Conservation (phyloP, 176 grass and related monocot species). For the Bromus sterilis region DNA sequence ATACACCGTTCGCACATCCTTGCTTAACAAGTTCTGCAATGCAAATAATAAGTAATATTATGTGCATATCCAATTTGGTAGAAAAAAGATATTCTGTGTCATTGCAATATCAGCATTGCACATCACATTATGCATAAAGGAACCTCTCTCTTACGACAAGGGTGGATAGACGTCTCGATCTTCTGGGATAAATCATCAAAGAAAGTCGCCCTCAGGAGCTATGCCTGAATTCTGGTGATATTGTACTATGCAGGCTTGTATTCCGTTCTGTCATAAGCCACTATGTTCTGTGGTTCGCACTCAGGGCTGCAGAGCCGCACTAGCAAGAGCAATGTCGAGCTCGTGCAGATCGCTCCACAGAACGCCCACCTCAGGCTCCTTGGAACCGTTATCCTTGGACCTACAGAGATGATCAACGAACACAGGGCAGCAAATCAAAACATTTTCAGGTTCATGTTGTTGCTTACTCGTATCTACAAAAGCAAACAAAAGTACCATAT, state of each 20-base stretch:
- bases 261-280: constrained; percentile 50
- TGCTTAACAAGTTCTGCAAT: no score
- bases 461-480: not conserved
- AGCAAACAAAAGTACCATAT: no score
- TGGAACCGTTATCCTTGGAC: constrained; percentile 59
- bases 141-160: no score
- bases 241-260: not conserved
- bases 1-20: no score
- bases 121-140: no score
- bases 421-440: not conserved
- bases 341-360: constrained; percentile 47
- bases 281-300: constrained; percentile 78
- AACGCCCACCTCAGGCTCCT: constrained; percentile 73
- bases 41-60: no score
- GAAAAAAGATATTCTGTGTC: no score
- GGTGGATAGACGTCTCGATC: no score
- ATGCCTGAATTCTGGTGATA: not conserved
- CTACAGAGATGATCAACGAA: constrained; percentile 21
- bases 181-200: no score
- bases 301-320: constrained; percentile 70
- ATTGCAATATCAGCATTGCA: no score
- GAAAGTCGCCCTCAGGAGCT: no score
- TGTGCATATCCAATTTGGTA: no score
- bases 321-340: constrained; percentile 36
- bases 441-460: not conserved